Percentiles rank a stretch among this genome's conserved stretches.
phyloP scores from a whole-genome alignment of 2,329 filamentous ascomycete species.

The Paracoccidioides lutzii region DNA sequence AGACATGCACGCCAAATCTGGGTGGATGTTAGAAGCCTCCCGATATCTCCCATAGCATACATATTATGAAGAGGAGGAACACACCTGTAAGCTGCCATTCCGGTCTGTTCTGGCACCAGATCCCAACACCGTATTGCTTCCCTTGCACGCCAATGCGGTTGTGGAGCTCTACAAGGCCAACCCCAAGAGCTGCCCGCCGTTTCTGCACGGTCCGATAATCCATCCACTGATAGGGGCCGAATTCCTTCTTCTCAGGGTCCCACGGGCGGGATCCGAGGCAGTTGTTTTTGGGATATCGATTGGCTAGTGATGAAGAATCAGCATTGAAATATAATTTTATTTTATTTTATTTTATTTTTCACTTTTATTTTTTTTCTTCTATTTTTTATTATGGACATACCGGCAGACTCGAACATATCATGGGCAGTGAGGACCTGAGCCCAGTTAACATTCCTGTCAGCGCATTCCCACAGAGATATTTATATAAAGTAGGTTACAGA shows the following conservation, averaged over 20 bases:
- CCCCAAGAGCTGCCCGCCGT: conserved; percentile 72
- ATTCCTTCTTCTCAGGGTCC: conserved; percentile 60
- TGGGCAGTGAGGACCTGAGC: conserved; percentile 52
- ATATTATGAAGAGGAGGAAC: no score
- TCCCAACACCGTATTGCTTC: conserved; percentile 58
- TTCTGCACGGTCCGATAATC: conserved; percentile 67
- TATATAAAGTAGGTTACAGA: no score
- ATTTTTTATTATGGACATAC: conserved; percentile 17
- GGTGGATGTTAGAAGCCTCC: not conserved
- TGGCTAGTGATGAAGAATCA: conserved; percentile 25
- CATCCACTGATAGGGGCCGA: conserved; percentile 68
- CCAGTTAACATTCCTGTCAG: not conserved
- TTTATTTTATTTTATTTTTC: no score
- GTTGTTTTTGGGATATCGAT: conserved; percentile 50
- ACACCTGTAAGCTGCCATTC: conserved; percentile 79
- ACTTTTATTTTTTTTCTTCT: no score
- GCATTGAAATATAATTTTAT: not conserved
- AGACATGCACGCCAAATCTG: conserved; percentile 75
- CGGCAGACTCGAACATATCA: conserved; percentile 62
- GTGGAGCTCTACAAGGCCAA: conserved; percentile 72
- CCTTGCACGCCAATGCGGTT: conserved; percentile 54
- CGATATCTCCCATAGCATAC: no score
- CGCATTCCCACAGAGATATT: no score
- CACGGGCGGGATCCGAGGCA: conserved; percentile 75
- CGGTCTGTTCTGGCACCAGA: conserved; percentile 78